Base-by-base conservation (phyloP, 805 yeast genomes). In the Ogataea wickerhamii region DNA sequence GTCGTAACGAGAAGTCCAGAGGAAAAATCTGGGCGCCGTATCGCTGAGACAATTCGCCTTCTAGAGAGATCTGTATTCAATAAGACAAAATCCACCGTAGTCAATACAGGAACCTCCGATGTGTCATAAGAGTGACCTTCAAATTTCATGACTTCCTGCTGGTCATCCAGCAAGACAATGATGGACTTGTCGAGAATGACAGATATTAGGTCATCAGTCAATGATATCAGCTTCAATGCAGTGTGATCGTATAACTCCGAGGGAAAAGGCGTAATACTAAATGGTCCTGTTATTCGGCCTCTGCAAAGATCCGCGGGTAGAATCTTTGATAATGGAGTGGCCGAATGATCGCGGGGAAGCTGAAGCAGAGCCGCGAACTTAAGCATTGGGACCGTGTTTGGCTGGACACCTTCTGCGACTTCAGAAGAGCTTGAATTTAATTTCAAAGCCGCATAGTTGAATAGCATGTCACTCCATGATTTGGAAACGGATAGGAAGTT, bases 211-310 rank as follows among this genome's bases (percentile, higher is more conserved):
- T 53, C 63, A 28, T 53, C 46, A 6, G 50, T 44, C 37, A 60
- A 24, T 4, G 60, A 28, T 3, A 60, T 21, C 8, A 60, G 20
- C 28, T 51, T 51, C 13, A 56, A 42, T 0, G 75, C 74, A 6
- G 65, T 64, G 23, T 64, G 71, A 3, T 62, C 64, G 52, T 82
- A 80, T 3, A 81, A 55, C 8, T 52, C 56, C 3, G 67, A 71
- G 1, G 85, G 83, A 45, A 67, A 81, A 3, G 85, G 83, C 21
- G 60, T 52, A 11, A 78, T 60, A 1, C 64, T 49, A 37, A 76
- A 63, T 2, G 87, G 83, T 2, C 87, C 87, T 1, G 41, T 35
- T 4, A 60, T 40, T 25, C 48, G 52, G 8, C 59, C 60, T 26
- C 40, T 42, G 10, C 25, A 40, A 23, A 54, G 38, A 10, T 32